Percentiles rank a stretch among this genome's conserved stretches.
Conservation (phyloP, 345 rosid species). For the Euphorbia lathyris region DNA sequence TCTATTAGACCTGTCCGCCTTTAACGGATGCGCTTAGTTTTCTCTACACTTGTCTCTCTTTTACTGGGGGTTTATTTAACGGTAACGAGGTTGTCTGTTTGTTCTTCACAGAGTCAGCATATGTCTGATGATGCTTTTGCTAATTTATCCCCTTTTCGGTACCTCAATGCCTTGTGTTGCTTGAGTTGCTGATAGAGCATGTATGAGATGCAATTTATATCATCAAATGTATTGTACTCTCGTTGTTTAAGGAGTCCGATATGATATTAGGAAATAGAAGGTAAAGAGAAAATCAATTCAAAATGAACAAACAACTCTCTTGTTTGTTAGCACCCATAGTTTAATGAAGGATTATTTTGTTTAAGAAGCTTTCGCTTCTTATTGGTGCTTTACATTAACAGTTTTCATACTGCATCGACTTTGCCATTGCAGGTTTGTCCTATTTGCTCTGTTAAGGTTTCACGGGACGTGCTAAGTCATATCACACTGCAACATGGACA, state of each 20-base stretch:
- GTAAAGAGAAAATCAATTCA: neutral
- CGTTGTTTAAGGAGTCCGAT: neutral
- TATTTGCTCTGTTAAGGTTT: constrained; percentile 49
- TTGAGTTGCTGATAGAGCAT: neutral
- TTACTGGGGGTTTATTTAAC: neutral
- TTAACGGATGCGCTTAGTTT: neutral
- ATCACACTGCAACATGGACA: constrained; percentile 51
- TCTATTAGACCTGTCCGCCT: neutral
- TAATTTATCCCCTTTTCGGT: neutral
- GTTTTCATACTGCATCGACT: constrained; percentile 17
- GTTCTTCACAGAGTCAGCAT: neutral
- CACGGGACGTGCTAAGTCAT: constrained; percentile 53
- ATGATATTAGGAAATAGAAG: neutral
- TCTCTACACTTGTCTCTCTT: neutral
- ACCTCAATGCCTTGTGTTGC: neutral
- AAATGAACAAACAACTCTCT: neutral
- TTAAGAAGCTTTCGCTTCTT: constrained; percentile 9
- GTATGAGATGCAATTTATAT: neutral
- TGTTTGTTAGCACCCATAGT: neutral
- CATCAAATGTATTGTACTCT: neutral
- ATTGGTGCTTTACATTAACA: constrained; percentile 19
- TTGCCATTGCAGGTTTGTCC: constrained; percentile 52
- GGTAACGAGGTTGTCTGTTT: neutral
- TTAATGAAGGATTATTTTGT: constrained; percentile 9
- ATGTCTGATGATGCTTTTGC: neutral